Conservation (phyloP, 2,329 filamentous ascomycete genomes). For the Rutstroemia sp. region DNA sequence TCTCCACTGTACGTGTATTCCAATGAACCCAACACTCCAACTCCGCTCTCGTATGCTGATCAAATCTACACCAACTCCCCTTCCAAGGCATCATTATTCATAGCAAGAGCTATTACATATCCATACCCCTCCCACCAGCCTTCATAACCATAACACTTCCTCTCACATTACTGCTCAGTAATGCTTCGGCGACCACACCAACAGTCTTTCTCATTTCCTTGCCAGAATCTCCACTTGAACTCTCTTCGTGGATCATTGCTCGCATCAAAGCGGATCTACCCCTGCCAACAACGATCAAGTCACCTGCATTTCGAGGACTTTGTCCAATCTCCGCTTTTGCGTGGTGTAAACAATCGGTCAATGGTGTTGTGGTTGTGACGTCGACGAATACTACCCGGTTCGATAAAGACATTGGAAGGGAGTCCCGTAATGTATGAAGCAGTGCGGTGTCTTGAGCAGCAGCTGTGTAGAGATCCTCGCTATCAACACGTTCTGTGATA, state of each 20-base stretch:
- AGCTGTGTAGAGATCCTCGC: constrained; percentile 18
- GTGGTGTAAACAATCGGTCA: constrained; percentile 37
- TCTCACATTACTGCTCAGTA: constrained; percentile 51
- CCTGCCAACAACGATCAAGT: constrained; percentile 61
- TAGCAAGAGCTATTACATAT: background rate
- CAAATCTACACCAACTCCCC: too few species aligned
- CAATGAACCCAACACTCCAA: too few species aligned
- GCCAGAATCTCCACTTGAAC: constrained; percentile 21
- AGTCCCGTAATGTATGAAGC: constrained; percentile 49
- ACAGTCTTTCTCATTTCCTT: constrained; percentile 44
- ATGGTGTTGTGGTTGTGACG: constrained; percentile 35
- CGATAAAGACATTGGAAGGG: constrained; percentile 42
- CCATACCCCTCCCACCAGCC: constrained; percentile 34
- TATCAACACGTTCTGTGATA: constrained; percentile 18
- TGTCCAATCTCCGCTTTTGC: constrained; percentile 54
- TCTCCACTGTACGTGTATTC: too few species aligned
- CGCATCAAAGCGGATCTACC: constrained; percentile 20
- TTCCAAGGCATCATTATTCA: too few species aligned
- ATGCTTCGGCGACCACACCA: constrained; percentile 51
- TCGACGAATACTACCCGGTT: constrained; percentile 52
- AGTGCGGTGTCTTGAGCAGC: constrained; percentile 37
- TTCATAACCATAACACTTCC: constrained; percentile 66
- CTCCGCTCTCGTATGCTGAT: too few species aligned
- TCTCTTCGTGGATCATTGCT: constrained; percentile 12
- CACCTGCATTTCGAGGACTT: constrained; percentile 57